These are phyloP conservation scores for Phylloporus rhodoxanthus DNA, from an alignment of 768 basidiomycete species.

Conservation along the genomic window DNA sequence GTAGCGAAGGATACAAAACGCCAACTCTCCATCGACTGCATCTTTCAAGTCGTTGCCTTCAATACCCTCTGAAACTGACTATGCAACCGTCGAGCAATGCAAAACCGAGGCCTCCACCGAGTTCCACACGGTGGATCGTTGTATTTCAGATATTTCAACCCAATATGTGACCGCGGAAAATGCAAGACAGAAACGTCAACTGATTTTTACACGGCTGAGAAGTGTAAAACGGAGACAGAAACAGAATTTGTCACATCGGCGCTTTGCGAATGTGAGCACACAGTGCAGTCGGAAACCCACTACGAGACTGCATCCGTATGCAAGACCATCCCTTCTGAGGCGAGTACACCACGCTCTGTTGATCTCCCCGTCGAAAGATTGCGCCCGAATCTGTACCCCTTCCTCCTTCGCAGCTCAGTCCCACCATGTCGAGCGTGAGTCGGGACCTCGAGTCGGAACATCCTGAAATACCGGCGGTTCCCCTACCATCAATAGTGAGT, in stretches of 20 bases:
- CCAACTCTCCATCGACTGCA: conserved; percentile 38
- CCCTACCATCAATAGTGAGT: conserved; percentile 13
- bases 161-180: conserved; percentile 49
- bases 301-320: conserved; percentile 47
- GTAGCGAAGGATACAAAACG: conserved; percentile 49
- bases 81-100: conserved; percentile 38
- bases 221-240: conserved; percentile 28
- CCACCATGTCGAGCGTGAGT: conserved; percentile 19
- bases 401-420: conserved; percentile 33
- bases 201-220: conserved; percentile 43
- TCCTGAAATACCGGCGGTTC: conserved; percentile 5
- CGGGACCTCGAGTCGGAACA: conserved; percentile 20
- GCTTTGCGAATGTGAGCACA: conserved; percentile 28
- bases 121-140: conserved; percentile 46
- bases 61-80: conserved; percentile 52
- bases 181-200: conserved; percentile 40
- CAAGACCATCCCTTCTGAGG: conserved; percentile 34
- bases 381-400: conserved; percentile 33
- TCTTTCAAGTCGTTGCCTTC: conserved; percentile 56
- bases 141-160: conserved; percentile 35
- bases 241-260: conserved; percentile 48
- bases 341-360: conserved; percentile 28
- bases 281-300: conserved; percentile 39
- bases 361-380: conserved; percentile 25
- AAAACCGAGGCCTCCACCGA: conserved; percentile 38